Base-by-base conservation (phyloP, 768 basidiomycete species). In the Podaxis carcinomalis region DNA sequence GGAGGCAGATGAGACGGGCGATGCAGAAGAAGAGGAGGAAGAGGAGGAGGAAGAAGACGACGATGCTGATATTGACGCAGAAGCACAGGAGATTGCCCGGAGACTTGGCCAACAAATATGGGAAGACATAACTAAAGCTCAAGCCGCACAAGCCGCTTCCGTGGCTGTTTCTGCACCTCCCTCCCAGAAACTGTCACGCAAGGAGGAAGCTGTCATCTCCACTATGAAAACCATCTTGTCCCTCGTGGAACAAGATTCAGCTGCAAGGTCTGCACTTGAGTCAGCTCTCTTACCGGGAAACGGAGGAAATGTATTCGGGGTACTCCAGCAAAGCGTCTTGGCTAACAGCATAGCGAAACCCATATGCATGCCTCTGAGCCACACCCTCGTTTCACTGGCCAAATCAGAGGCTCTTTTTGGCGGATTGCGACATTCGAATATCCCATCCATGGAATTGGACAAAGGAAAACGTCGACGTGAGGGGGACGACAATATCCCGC, bases 381-480 rank as follows among this genome's bases (percentile, higher is more conserved):
- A 84, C 51, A 70, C 81, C 19, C 72, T 92, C n/a, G 78, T 92
- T 39, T 75, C 80, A 10, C 75, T 92, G 37, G 89, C 89, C 6
- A 78, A 84, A 57, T 89, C 87, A 0, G 85, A 87, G 51, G 68
- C 72, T 9, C 79, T 92, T 5, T 92, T 92, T 68, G 81, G 85
- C 1, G 82, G 78, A 16, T 76, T 89, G 62, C 82, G 83, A 49
- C 84, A 83, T 58, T 88, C 87, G 6, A 83, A 86, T 56, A 83
- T 85, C 13, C 73, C 88, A 25, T 80, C 83, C 0, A 77, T 84
- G 4, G 82, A 87, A 62, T 80, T 87, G 1, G 84, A 88, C 68
- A 84, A 81, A 64, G 86, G 87, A n/a, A 92, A 92, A 70, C 83
- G 90, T 44, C 91, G 89, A 70, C 82, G 89, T 3, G 86, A 86